Percentiles rank a stretch among this genome's conserved stretches.
phyloP scores from a whole-genome alignment of 345 rosid genomes.

The Hevea brasiliensis region DNA sequence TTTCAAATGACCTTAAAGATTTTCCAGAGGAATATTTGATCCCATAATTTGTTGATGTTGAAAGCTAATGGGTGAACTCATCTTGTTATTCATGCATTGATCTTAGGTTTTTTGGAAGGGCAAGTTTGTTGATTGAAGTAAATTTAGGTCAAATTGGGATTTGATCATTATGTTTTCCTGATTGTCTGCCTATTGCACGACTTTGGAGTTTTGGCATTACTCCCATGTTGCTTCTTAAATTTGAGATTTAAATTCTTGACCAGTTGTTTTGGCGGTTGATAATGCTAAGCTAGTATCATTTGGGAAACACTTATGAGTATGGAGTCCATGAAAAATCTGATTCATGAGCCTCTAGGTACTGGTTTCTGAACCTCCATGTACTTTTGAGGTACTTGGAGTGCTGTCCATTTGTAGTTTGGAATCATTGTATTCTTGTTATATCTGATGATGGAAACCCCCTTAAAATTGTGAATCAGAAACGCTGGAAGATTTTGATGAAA shows the following conservation, averaged over 20 bases:
- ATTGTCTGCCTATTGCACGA: background rate
- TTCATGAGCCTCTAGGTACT: background rate
- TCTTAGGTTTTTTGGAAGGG: background rate
- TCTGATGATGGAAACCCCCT: background rate
- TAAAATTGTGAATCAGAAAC: background rate
- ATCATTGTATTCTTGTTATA: background rate
- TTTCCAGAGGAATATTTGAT: constrained; percentile 1
- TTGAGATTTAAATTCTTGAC: background rate
- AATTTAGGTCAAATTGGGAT: background rate
- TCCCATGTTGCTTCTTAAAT: background rate
- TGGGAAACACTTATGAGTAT: background rate
- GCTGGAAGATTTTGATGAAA: background rate
- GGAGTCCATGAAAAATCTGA: background rate
- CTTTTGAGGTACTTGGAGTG: background rate
- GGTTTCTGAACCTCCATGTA: background rate
- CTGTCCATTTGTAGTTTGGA: background rate
- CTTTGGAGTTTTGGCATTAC: background rate
- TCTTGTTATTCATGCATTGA: no score
- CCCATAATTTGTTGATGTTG: background rate
- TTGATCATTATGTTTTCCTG: background rate
- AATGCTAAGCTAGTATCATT: background rate
- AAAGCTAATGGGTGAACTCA: no score
- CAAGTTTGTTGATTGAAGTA: background rate
- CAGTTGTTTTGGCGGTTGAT: background rate
- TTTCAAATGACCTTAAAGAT: background rate